phyloP scores from a whole-genome alignment of 768 basidiomycete species.

The Dentipellis fragilis region DNA sequence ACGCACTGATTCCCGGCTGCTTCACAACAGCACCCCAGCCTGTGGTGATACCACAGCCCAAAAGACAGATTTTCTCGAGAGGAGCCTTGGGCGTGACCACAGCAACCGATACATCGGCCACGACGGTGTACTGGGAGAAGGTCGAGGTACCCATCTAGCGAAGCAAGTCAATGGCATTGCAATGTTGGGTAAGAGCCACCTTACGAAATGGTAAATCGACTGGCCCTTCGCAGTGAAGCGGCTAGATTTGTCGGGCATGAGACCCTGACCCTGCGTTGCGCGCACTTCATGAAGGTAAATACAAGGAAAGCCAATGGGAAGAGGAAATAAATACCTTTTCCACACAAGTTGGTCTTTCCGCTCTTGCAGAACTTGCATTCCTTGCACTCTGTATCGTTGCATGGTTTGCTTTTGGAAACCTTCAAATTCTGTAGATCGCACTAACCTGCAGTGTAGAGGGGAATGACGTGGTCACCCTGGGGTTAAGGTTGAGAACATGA shows the following conservation, averaged over 20 bases:
- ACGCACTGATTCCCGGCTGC: slow-evolving; percentile 75
- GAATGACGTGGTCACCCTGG: slow-evolving; percentile 92
- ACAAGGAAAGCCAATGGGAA: neutral
- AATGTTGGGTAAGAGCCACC: slow-evolving; percentile 17
- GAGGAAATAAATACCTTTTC: slow-evolving; percentile 48
- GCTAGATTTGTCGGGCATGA: slow-evolving; percentile 85
- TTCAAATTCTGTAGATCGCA: neutral
- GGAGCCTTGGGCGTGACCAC: slow-evolving; percentile 79
- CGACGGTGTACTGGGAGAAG: slow-evolving; percentile 99
- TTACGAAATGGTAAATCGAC: slow-evolving; percentile 82
- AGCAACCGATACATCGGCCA: slow-evolving; percentile 94
- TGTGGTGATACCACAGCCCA: slow-evolving; percentile 96
- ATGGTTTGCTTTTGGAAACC: neutral
- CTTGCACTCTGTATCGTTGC: slow-evolving; percentile 49
- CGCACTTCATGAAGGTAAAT: slow-evolving; percentile 45
- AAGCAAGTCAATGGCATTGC: neutral
- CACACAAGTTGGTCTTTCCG: slow-evolving; percentile 98
- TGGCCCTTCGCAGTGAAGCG: slow-evolving; percentile 89
- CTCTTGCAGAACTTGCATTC: slow-evolving; percentile 99
- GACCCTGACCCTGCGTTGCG: slow-evolving; percentile 83
- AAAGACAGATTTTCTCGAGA: slow-evolving; percentile 91
- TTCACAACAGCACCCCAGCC: slow-evolving; percentile 95
- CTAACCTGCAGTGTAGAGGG: slow-evolving; percentile 87
- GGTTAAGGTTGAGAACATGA: neutral
- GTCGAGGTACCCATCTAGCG: slow-evolving; percentile 95